Evolutionary conservation across 306 rosid genomes (phyloP).

Genomic region (Elaeagnus macrophylla): DNA sequence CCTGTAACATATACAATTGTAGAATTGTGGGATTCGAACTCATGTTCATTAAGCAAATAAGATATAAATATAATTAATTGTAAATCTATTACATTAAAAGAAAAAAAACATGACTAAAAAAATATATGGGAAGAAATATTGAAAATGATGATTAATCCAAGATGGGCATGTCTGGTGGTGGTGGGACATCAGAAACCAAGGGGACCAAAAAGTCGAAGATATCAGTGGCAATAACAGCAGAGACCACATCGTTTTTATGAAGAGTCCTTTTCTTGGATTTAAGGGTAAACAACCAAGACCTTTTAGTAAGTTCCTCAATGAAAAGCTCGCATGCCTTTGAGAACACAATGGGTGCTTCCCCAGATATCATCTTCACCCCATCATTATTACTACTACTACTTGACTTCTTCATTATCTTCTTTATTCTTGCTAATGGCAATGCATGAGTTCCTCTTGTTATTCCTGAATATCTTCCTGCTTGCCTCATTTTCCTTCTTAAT

Average conservation of each 20-base stretch:
- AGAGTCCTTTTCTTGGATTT: constrained; percentile 58
- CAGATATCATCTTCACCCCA: constrained; percentile 71
- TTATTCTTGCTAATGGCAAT: constrained; percentile 68
- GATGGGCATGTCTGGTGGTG: background rate
- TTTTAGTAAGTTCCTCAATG: constrained; percentile 48
- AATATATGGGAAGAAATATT: no score
- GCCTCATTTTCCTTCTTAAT: constrained; percentile 56
- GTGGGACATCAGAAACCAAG: constrained; percentile 35
- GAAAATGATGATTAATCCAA: no score
- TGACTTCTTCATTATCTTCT: constrained; percentile 68
- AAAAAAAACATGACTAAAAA: no score
- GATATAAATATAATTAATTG: no score
- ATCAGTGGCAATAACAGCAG: constrained; percentile 57
- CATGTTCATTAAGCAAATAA: no score
- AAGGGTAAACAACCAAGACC: constrained; percentile 57
- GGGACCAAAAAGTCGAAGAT: constrained; percentile 52
- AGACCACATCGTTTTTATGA: constrained; percentile 57
- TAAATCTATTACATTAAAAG: no score
- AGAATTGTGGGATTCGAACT: no score
- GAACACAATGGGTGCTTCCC: constrained; percentile 60
- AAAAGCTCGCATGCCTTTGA: constrained; percentile 75
- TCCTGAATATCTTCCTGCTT: constrained; percentile 64
- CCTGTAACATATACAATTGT: no score
- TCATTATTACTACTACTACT: constrained; percentile 43
- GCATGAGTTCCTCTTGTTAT: constrained; percentile 47